Conservation (phyloP, 2,329 filamentous ascomycete genomes). For the Colletotrichum acutatum region DNA sequence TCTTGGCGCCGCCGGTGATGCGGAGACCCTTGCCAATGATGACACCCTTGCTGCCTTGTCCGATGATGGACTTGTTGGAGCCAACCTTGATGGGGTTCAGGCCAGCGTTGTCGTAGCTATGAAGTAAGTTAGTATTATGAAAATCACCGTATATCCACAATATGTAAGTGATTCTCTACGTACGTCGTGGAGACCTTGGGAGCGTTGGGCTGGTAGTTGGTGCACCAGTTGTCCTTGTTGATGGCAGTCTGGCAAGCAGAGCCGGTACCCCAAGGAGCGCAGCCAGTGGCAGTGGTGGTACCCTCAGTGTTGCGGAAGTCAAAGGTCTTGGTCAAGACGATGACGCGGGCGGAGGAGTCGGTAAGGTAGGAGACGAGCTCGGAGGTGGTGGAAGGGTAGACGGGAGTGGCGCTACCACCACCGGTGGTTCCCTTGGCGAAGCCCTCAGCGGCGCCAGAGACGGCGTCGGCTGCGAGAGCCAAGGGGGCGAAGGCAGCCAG, state of each 20-base stretch:
- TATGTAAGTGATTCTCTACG: background rate
- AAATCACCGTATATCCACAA: background rate
- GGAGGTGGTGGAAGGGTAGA: conserved; percentile 62
- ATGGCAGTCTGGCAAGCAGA: conserved; percentile 68
- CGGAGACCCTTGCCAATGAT: conserved; percentile 69
- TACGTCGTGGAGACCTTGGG: conserved; percentile 54
- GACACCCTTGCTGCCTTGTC: conserved; percentile 61
- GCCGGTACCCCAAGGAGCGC: conserved; percentile 46
- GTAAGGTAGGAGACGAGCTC: conserved; percentile 70
- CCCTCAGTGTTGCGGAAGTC: conserved; percentile 55
- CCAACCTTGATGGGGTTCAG: conserved; percentile 60
- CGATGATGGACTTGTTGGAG: conserved; percentile 69
- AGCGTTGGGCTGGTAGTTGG: conserved; percentile 66
- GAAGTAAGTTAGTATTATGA: background rate
- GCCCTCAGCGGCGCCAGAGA: conserved; percentile 54
- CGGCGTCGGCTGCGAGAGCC: conserved; percentile 38
- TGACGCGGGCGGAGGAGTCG: conserved; percentile 63
- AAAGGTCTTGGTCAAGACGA: conserved; percentile 67
- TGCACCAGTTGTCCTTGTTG: conserved; percentile 69
- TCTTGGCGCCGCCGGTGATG: conserved; percentile 55
- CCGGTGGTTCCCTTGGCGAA: conserved; percentile 59
- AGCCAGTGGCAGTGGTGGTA: conserved; percentile 1
- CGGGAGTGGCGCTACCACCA: conserved; percentile 64
- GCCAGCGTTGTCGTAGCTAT: conserved; percentile 61
- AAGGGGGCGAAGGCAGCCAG: conserved; percentile 32